Evolutionary conservation across 2,329 filamentous ascomycete genomes (phyloP), one percentile per base, ranked within the genome.

Genomic region (Pseudonectria foliicola): DNA sequence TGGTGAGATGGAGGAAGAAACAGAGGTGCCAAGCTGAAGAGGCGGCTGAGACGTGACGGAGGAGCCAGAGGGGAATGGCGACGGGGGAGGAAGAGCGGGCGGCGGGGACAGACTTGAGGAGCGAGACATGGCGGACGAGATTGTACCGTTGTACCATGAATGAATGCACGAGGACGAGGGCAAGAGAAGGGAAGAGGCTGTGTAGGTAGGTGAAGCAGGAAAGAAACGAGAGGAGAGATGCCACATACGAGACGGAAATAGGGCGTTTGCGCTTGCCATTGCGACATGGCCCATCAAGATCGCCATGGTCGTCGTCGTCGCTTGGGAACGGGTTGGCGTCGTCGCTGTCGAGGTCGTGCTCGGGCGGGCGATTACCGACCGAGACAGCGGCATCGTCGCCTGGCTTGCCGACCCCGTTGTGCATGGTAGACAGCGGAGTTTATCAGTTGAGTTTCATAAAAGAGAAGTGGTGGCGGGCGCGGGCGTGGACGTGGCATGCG

Each of bases 231-330:
- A 32, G n/a, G 39, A 32, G 38, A 23, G 32, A 39, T 21, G 43
- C 41, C 38, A 51, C 50, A 45, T 67, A 78, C 74, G 74, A 77
- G 41, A 77, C 74, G 39, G 74, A 77, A 32, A 77, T 66, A 40
- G 73, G 72, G 39, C 75, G 66, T 55, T 78, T 80, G 43, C 75
- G 70, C 57, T 80, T 80, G 39, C 70, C 55, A 14, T 46, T 49
- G 38, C 52, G 53, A 40, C 48, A 50, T 18, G 50, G 37, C 27
- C 40, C 48, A 21, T 59, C 52, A 33, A 70, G 64, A 31, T 61
- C 53, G 35, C 64, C 62, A 38, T 69, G 64, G 38, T 66, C 64
- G 28, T 71, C 67, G 51, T 69, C 73, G 33, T 67, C 62, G 31
- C 50, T 53, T 27, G 25, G 32, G 37, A 43, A 49, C 25, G 43